These are phyloP conservation scores for Magnolia sinica DNA, from an alignment of 164 flowering plant species.

Conservation along the genomic window DNA sequence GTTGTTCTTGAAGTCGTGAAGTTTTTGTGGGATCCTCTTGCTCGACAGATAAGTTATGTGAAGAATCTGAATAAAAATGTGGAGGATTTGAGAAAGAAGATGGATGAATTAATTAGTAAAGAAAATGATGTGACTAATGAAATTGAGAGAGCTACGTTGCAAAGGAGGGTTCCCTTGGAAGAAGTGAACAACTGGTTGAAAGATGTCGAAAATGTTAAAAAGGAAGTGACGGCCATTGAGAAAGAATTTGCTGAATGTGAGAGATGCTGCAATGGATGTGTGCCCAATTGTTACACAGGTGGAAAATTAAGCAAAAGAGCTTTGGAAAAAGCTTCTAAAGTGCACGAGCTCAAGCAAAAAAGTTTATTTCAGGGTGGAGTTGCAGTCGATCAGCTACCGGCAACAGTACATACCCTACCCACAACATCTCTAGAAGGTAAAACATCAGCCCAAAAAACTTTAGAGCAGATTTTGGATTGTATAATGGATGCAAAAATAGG, in stretches of 20 bases:
- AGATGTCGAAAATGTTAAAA: background rate
- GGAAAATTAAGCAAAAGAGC: background rate
- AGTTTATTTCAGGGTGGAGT: conserved; percentile 4
- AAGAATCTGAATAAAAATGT: background rate
- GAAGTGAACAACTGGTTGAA: background rate
- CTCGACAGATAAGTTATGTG: background rate
- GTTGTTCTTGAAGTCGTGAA: background rate
- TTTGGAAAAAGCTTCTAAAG: background rate
- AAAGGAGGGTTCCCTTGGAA: background rate
- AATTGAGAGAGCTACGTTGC: background rate
- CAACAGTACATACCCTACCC: background rate
- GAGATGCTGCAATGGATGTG: background rate
- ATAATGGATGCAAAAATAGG: background rate
- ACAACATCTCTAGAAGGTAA: background rate
- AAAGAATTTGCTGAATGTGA: background rate
- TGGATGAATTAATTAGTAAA: background rate
- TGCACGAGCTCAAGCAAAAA: conserved; percentile 1
- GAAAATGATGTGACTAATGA: background rate
- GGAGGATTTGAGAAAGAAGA: background rate
- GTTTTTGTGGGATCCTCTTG: background rate
- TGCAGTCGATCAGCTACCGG: background rate
- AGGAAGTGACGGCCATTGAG: background rate
- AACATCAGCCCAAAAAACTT: background rate
- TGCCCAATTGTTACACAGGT: background rate
- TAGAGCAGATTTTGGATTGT: background rate